Evolutionary conservation across 495 filamentous ascomycete species (phyloP).

Genomic region (Penicillium roqueforti): DNA sequence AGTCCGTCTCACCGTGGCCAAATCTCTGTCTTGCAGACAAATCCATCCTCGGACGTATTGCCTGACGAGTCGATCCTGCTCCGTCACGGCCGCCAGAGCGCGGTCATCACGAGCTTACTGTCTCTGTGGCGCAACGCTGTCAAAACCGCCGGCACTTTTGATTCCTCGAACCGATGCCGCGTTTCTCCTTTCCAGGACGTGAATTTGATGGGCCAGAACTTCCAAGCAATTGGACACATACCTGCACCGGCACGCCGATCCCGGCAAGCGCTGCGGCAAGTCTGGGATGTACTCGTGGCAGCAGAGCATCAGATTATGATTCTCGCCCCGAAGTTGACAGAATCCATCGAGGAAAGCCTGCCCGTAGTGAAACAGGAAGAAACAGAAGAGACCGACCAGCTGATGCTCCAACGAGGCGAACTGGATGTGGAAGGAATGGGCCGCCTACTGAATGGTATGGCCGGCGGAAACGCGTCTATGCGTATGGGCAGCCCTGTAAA

Average conservation of each 20-base stretch:
- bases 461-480: slow-evolving; percentile 27
- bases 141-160: slow-evolving; percentile 55
- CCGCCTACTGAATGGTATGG: slow-evolving; percentile 46
- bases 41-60: slow-evolving; percentile 43
- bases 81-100: slow-evolving; percentile 60
- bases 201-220: slow-evolving; percentile 61
- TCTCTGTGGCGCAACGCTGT: slow-evolving; percentile 64
- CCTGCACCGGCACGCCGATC: slow-evolving; percentile 33
- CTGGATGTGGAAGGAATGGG: slow-evolving; percentile 53
- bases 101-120: slow-evolving; percentile 60
- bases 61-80: slow-evolving; percentile 63
- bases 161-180: slow-evolving; percentile 43
- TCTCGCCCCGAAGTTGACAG: slow-evolving; percentile 42
- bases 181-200: slow-evolving; percentile 47
- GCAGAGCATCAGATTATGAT: slow-evolving; percentile 62
- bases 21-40: slow-evolving; percentile 54
- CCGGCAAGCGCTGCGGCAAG: slow-evolving; percentile 39
- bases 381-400: slow-evolving; percentile 36
- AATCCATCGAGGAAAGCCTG: slow-evolving; percentile 20
- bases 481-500: slow-evolving; percentile 41
- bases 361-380: slow-evolving; percentile 19
- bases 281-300: slow-evolving; percentile 57
- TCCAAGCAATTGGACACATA: slow-evolving; percentile 56
- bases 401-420: slow-evolving; percentile 42
- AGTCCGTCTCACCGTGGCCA: slow-evolving; percentile 52